Evolutionary conservation across 2,329 filamentous ascomycete genomes (phyloP).

Genomic region (Calonectria crousiana): DNA sequence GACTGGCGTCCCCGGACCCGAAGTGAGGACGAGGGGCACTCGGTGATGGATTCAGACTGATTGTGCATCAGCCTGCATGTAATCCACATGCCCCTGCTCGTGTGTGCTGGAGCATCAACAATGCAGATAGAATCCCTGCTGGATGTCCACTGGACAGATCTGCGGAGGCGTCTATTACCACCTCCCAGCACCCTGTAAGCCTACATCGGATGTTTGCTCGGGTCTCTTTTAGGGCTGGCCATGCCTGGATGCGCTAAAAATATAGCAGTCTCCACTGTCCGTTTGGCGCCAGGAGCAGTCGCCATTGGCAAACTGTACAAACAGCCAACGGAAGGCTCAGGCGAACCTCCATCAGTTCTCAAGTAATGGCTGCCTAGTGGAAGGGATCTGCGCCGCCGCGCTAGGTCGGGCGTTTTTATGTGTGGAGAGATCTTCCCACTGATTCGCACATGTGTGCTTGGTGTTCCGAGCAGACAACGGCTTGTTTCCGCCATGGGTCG

Average conservation of each 20-base stretch:
- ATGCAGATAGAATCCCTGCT: not conserved
- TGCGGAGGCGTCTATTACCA: not conserved
- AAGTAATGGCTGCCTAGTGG: not conserved
- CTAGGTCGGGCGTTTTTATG: slow-evolving; percentile 7
- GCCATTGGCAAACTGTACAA: not conserved
- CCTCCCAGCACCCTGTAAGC: not conserved
- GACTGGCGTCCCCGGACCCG: not conserved
- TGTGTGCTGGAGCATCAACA: not conserved
- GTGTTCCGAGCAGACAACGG: not conserved
- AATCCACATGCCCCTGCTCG: not conserved
- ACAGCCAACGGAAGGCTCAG: not conserved
- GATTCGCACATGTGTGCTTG: not conserved
- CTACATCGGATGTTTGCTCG: not conserved
- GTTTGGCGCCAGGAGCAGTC: not conserved
- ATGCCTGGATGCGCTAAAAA: not conserved
- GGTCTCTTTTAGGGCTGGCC: not conserved
- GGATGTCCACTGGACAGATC: not conserved
- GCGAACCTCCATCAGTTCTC: not conserved
- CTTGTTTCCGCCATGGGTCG: slow-evolving; percentile 2
- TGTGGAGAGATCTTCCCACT: slow-evolving; percentile 8
- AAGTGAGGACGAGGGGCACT: not conserved
- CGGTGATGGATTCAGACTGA: slow-evolving; percentile 6
- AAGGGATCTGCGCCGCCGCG: not conserved
- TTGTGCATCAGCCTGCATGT: slow-evolving; percentile 10
- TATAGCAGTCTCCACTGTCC: not conserved